phyloP scores from a whole-genome alignment of 768 basidiomycete species.

The Kwoniella sp. region DNA sequence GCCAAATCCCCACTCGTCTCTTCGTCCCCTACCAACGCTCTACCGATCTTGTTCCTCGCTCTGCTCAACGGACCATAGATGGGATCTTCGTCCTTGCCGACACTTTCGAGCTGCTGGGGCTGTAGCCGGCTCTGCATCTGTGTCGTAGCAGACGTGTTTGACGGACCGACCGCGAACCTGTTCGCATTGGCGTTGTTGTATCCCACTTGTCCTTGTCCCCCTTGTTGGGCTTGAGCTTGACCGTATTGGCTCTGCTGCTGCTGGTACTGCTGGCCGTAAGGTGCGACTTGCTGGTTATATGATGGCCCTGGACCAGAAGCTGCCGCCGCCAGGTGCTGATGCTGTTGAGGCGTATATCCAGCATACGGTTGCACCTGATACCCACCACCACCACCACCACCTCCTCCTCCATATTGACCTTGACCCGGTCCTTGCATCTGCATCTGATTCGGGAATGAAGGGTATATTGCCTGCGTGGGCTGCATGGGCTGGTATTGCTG shows the following conservation, averaged over 20 bases:
- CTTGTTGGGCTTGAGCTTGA: neutral
- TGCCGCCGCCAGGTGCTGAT: neutral
- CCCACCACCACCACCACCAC: neutral
- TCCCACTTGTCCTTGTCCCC: no score
- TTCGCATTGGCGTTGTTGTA: neutral
- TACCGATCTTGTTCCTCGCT: slow-evolving; percentile 41
- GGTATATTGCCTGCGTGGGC: neutral
- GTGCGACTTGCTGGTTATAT: neutral
- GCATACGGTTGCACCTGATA: slow-evolving; percentile 1
- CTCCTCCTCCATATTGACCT: neutral
- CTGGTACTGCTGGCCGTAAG: slow-evolving; percentile 8
- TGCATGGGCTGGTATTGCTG: slow-evolving; percentile 16
- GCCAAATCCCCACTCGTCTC: slow-evolving; percentile 44
- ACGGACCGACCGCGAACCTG: neutral
- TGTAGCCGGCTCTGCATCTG: slow-evolving; percentile 22
- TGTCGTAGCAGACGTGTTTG: neutral
- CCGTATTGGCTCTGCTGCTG: slow-evolving; percentile 12
- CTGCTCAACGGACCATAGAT: slow-evolving; percentile 46
- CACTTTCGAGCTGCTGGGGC: slow-evolving; percentile 38
- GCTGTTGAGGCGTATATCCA: slow-evolving; percentile 1
- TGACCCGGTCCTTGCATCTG: neutral
- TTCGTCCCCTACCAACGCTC: slow-evolving; percentile 36
- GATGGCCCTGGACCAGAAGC: neutral
- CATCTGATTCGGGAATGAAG: neutral
- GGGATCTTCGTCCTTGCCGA: slow-evolving; percentile 43